Base-by-base conservation (phyloP, 208 protist species). In the Trypanosoma cruzi region DNA sequence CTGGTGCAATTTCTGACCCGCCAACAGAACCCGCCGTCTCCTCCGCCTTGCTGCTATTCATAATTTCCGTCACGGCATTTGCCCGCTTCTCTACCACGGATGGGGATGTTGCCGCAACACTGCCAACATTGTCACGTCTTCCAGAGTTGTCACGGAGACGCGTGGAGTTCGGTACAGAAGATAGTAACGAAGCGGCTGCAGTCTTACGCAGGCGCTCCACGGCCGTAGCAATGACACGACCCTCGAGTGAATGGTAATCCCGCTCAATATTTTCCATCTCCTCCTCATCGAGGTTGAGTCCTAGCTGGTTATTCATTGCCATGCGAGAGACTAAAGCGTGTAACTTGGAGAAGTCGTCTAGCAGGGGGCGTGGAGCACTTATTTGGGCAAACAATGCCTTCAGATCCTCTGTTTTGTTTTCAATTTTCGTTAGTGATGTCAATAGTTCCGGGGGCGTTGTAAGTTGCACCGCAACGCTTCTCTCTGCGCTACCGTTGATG, bases 341-440 rank as follows among this genome's bases (percentile, higher is more conserved):
- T 29, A 95, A 65, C 11, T 79, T 81, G 18, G 80, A 82, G 61
- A 95, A 87, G 73, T 95, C 89, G 14, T 76, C 64, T 32, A 92
- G 64, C 7, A 82, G 80, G 5, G 68, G 73, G 68, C 90, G 81
- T 7, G 80, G 73, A 54, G 79, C 74, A 34, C 56, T 49, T 50
- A 67, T 20, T 53, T 69, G 77, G 20, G 68, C 50, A 29, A 86
- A 71, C 22, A 79, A 36, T 13, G 34, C 55, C 44, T 67, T 77
- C 11, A 84, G 37, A 31, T 84, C 78, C 57, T 89, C 84, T 46
- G 73, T 76, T 48, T 73, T 62, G 50, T 73, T 74, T 32, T 84
- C 78, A 48, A 89, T 65, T 67, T 75, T 72, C 10, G 42, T 40
- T 36, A 89, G 55, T 14, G 79, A 76, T 20, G 62, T 65, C 49